phyloP scores from a whole-genome alignment of 306 rosid species.

The Oxytropis ochrocephala region DNA sequence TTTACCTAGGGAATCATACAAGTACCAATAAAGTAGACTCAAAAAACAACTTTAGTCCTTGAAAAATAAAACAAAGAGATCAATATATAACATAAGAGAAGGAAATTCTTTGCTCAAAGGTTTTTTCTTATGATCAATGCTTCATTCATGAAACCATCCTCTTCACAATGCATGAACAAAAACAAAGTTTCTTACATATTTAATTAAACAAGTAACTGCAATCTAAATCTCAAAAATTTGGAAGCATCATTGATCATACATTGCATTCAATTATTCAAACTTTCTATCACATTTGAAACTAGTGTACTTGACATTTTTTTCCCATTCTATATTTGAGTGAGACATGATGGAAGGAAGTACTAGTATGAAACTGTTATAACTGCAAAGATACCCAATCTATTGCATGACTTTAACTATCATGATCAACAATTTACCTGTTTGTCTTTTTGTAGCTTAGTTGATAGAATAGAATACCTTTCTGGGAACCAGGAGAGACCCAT shows the following conservation, averaged over 20 bases:
- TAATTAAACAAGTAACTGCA: too few relatives aligned
- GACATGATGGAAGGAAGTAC: slow-evolving; percentile 33
- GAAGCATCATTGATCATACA: too few relatives aligned
- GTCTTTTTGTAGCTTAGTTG: slow-evolving; percentile 35
- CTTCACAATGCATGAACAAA: too few relatives aligned
- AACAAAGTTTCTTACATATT: too few relatives aligned
- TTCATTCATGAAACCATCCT: background rate
- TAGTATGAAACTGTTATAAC: slow-evolving; percentile 24
- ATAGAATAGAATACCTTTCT: slow-evolving; percentile 27
- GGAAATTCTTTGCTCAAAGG: background rate
- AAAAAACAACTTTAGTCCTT: background rate
- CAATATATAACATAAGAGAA: background rate
- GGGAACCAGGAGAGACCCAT: slow-evolving; percentile 36
- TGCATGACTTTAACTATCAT: slow-evolving; percentile 39
- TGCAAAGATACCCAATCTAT: slow-evolving; percentile 33
- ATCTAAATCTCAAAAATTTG: too few relatives aligned
- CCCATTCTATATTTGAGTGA: slow-evolving; percentile 9
- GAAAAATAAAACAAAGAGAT: background rate
- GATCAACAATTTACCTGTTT: slow-evolving; percentile 31
- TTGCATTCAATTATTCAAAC: background rate
- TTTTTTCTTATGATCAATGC: background rate
- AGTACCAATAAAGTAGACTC: slow-evolving; percentile 17
- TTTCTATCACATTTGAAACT: background rate
- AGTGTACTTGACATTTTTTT: slow-evolving; percentile 18
- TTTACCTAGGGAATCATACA: background rate